Conservation (phyloP, 768 basidiomycete species). For the Suillus spraguei region DNA sequence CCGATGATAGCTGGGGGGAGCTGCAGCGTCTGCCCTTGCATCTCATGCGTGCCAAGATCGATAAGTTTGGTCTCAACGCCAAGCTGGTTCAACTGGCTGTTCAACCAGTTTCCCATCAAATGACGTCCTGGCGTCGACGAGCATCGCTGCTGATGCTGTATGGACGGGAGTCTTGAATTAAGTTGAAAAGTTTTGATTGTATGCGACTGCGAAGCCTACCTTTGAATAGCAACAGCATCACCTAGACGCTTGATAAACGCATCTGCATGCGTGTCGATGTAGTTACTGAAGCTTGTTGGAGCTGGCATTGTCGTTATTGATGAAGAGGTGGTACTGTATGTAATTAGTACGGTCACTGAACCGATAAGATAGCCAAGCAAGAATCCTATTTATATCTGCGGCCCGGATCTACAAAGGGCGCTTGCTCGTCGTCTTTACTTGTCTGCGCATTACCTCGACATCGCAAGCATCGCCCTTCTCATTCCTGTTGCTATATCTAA, state of each 20-base stretch:
- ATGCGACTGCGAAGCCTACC: constrained; percentile 39
- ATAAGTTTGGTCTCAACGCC: constrained; percentile 77
- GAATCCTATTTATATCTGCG: neutral
- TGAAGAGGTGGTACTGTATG: neutral
- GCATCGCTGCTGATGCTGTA: constrained; percentile 72
- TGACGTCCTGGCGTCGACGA: constrained; percentile 70
- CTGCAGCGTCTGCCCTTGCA: constrained; percentile 70
- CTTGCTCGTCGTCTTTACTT: neutral
- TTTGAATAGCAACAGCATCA: constrained; percentile 84
- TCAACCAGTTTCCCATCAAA: constrained; percentile 87
- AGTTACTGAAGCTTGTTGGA: constrained; percentile 39
- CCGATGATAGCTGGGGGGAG: constrained; percentile 88
- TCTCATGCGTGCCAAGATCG: constrained; percentile 74
- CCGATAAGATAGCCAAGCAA: constrained; percentile 1
- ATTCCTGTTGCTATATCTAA: neutral
- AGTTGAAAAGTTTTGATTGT: constrained; percentile 4
- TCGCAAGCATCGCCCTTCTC: neutral
- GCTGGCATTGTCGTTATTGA: constrained; percentile 33
- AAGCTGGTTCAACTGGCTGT: constrained; percentile 69
- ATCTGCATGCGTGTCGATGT: constrained; percentile 70
- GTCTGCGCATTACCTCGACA: neutral
- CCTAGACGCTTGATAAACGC: constrained; percentile 78
- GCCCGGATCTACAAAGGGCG: neutral
- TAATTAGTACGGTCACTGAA: neutral
- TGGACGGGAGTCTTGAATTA: constrained; percentile 6